Base-by-base conservation (phyloP, 2,329 filamentous ascomycete genomes). In the Chrysosporium keratinophilum region DNA sequence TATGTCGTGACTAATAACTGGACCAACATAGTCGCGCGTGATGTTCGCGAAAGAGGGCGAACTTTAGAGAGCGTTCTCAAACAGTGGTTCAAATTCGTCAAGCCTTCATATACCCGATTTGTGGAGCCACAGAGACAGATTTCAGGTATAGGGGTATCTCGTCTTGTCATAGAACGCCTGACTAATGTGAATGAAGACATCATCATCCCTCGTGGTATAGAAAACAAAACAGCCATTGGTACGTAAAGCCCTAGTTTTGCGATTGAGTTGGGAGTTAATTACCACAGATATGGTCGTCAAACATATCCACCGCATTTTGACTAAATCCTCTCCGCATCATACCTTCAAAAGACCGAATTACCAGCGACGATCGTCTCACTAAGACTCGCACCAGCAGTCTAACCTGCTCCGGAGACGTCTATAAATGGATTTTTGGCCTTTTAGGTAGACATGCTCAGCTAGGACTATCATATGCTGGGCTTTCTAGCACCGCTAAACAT, bases 41-140 rank as follows among this genome's bases (percentile, higher is more conserved):
- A 98, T 71, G 88, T 97, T 19, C 82, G 82, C 62, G 88, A 95
- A 63, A 83, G 93, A 63, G 91, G 87, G 2, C 81, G 93, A 65
- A 91, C 95, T 64, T 86, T 97, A 54, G 87, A 96, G 66, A 93
- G 93, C 40, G 91, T 90, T 64, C 90, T 98, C 68, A 97, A 97
- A 70, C 93, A 98, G 69, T 98, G 93, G 93, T 96, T 97, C 67
- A 75, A 74, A 10, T 98, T 87, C 66, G 93, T 98, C 42, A 98
- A 98, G 71, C 93, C 93, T 2, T 97, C 97, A 65, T 97, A 94
- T 63, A 86, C 91, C 68, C 88, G 85, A 77, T 97, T 81, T 65
- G 93, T 98, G 54, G 85, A 95, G 58, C 93, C 93, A 34, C 93
- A 98, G 68, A 79, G 89, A 53, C 85, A 89, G 61, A 83, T 91